These are phyloP conservation scores for Cornus kousa DNA, from an alignment of 148 eudicot genomes.

Conservation along the genomic window DNA sequence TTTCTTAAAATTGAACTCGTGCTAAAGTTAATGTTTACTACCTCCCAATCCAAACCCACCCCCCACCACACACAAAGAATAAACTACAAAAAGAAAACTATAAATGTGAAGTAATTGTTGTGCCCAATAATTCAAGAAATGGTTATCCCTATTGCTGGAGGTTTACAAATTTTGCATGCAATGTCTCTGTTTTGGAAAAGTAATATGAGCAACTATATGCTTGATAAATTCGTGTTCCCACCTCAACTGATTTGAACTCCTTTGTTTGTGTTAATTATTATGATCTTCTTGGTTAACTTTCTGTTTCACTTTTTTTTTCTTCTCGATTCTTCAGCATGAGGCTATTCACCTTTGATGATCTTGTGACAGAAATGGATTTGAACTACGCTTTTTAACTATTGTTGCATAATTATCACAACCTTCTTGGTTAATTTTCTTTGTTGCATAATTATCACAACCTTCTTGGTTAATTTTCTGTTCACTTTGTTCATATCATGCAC, in stretches of 20 bases:
- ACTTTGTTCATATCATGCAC: neutral
- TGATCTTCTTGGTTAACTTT: neutral
- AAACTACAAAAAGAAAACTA: too few species aligned
- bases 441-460: too few species aligned
- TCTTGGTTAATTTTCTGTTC: neutral
- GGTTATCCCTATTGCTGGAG: neutral
- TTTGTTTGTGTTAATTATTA: neutral
- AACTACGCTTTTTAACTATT: too few species aligned
- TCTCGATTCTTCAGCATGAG: neutral
- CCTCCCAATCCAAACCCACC: neutral
- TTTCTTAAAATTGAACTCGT: neutral
- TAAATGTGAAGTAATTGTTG: too few species aligned
- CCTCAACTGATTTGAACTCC: neutral
- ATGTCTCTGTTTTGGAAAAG: neutral
- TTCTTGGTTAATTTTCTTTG: too few species aligned
- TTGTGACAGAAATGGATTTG: neutral
- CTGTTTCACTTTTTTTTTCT: too few species aligned
- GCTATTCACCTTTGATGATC: neutral
- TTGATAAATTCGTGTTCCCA: neutral
- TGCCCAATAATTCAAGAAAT: neutral
- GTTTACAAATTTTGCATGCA: neutral
- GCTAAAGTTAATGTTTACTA: neutral
- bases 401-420: too few species aligned
- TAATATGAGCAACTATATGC: neutral
- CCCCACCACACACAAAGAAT: too few species aligned